These are phyloP conservation scores for Nelumbo lutea DNA, from an alignment of 164 flowering plant genomes.

Conservation along the genomic window DNA sequence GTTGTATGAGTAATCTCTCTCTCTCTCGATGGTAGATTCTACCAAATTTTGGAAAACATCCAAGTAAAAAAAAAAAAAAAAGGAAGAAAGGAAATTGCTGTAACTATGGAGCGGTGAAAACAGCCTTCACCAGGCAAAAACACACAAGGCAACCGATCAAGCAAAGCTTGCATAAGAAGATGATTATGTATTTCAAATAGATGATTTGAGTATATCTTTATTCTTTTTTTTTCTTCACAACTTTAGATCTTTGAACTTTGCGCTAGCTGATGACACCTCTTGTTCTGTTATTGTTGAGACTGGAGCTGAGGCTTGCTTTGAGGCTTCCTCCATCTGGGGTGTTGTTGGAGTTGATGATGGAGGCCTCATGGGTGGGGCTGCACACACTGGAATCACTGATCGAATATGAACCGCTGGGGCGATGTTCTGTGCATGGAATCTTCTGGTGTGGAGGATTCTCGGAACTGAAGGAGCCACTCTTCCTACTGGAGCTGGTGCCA, in stretches of 20 bases:
- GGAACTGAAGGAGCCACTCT: neutral
- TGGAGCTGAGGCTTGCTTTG: neutral
- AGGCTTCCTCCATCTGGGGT: slow-evolving; percentile 6
- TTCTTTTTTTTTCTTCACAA: slow-evolving; percentile 11
- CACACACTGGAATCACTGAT: slow-evolving; percentile 21
- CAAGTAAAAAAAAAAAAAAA: slow-evolving; percentile 3
- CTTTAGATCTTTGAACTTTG: slow-evolving; percentile 11
- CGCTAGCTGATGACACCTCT: slow-evolving; percentile 9
- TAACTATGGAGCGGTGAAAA: slow-evolving; percentile 3
- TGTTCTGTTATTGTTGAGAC: slow-evolving; percentile 11
- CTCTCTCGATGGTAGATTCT: neutral
- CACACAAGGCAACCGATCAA: slow-evolving; percentile 5
- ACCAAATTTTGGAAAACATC: no score
- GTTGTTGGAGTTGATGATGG: slow-evolving; percentile 11
- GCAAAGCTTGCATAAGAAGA: neutral
- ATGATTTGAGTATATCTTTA: neutral
- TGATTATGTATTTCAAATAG: neutral
- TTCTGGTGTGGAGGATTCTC: slow-evolving; percentile 8
- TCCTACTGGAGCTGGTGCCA: neutral
- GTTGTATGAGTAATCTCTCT: neutral
- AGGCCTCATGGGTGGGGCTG: slow-evolving; percentile 16
- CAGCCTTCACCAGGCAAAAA: neutral
- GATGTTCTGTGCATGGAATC: slow-evolving; percentile 8
- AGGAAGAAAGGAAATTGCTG: neutral
- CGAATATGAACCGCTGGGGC: slow-evolving; percentile 21